Conservation (phyloP, 2,329 filamentous ascomycete genomes). For the Aspergillus sp. region DNA sequence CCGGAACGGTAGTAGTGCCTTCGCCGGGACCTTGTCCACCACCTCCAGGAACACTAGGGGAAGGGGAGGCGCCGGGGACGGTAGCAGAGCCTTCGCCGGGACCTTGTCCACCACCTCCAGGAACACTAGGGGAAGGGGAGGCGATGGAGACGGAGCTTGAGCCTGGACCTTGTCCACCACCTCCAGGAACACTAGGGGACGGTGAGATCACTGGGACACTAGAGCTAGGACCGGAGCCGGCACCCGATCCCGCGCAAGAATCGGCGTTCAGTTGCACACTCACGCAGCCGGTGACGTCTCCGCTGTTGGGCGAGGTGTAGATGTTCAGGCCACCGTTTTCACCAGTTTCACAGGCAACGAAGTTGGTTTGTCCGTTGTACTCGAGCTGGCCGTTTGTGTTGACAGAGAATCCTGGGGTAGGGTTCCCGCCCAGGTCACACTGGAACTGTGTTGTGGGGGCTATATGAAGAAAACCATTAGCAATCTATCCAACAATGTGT, state of each 20-base stretch:
- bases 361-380: conserved; percentile 53
- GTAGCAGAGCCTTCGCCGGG: neutral
- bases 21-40: neutral
- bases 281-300: conserved; percentile 34
- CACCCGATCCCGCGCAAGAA: conserved; percentile 31
- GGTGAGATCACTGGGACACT: conserved; percentile 10
- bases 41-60: conserved; percentile 2
- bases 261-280: conserved; percentile 36
- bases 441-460: conserved; percentile 60
- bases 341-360: conserved; percentile 61
- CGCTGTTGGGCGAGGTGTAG: conserved; percentile 36
- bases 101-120: no score
- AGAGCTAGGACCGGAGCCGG: conserved; percentile 15
- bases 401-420: conserved; percentile 58
- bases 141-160: no score
- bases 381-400: conserved; percentile 53
- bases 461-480: conserved; percentile 25
- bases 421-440: conserved; percentile 56
- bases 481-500: neutral
- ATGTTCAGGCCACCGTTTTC: conserved; percentile 42
- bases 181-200: conserved; percentile 3
- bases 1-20: neutral
- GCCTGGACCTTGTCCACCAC: conserved; percentile 2
- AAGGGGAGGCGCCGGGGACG: neutral
- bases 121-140: no score